A percentile compares a stretch with the other conserved stretches of the same genome.
These are phyloP conservation scores for Xylaria sp. DNA, from an alignment of 2,329 filamentous ascomycete genomes.

Conservation along the genomic window DNA sequence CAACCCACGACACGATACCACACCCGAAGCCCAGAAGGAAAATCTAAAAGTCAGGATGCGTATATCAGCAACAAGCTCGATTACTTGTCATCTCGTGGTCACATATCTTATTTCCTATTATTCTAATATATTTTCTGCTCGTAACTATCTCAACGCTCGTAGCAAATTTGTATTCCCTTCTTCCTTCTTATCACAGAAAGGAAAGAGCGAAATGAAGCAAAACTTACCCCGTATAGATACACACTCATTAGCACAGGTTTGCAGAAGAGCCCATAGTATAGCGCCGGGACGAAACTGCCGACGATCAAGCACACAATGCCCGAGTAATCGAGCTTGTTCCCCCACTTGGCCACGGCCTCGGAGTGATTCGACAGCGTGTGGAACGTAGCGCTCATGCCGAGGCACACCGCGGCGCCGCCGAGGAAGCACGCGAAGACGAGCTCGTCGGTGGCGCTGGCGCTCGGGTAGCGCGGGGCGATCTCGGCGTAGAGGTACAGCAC, in stretches of 20 bases:
- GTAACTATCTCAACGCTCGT: not conserved
- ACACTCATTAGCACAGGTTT: slow-evolving; percentile 70
- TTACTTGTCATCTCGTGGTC: too few species aligned
- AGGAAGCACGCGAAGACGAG: slow-evolving; percentile 83
- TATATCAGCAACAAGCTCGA: slow-evolving; percentile 22
- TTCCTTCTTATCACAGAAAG: too few species aligned
- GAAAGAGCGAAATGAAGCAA: not conserved
- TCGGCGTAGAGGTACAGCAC: slow-evolving; percentile 65
- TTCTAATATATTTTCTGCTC: not conserved
- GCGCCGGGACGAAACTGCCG: slow-evolving; percentile 86
- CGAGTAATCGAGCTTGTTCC: slow-evolving; percentile 93
- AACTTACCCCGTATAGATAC: slow-evolving; percentile 80
- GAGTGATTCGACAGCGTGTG: slow-evolving; percentile 91
- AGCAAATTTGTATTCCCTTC: too few species aligned
- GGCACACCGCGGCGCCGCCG: slow-evolving; percentile 74
- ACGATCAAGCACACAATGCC: slow-evolving; percentile 94
- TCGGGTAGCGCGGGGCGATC: slow-evolving; percentile 73
- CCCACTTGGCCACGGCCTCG: slow-evolving; percentile 78
- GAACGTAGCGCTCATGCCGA: slow-evolving; percentile 86
- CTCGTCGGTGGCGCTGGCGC: slow-evolving; percentile 72
- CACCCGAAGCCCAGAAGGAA: slow-evolving; percentile 81
- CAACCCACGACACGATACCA: slow-evolving; percentile 78
- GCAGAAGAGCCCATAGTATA: slow-evolving; percentile 89
- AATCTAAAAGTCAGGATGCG: slow-evolving; percentile 69
- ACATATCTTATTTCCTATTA: not conserved